Percentiles rank a stretch among this genome's conserved stretches.
These are phyloP conservation scores for Zea luxurians DNA, from an alignment of 176 grass and related monocot species.

Conservation along the genomic window DNA sequence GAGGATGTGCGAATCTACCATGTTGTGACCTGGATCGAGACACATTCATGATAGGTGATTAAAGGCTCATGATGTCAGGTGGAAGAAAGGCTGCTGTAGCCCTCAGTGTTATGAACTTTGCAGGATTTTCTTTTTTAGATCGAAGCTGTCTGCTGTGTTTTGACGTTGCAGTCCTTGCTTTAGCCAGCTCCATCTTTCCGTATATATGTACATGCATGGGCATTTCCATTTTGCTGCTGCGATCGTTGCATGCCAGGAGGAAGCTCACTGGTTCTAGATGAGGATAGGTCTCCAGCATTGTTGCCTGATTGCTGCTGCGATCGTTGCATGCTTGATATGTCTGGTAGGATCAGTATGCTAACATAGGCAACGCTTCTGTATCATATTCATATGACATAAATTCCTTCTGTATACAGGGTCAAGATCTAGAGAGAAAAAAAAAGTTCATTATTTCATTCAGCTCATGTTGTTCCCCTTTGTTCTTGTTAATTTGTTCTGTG, in stretches of 20 bases:
- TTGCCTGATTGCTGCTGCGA: slow-evolving; percentile 43
- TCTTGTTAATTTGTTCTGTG: slow-evolving; percentile 14
- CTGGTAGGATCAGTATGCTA: slow-evolving; percentile 56
- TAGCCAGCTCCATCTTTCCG: slow-evolving; percentile 21
- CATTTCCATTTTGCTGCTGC: slow-evolving; percentile 41
- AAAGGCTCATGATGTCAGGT: slow-evolving; percentile 25
- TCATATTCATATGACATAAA: slow-evolving; percentile 59
- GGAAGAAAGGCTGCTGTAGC: slow-evolving; percentile 6
- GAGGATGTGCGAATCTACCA: background rate
- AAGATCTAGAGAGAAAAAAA: slow-evolving; percentile 41
- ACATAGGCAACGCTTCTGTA: slow-evolving; percentile 62
- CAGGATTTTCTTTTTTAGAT: slow-evolving; percentile 19
- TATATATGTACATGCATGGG: slow-evolving; percentile 45
- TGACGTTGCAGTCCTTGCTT: slow-evolving; percentile 34
- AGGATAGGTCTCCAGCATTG: slow-evolving; percentile 54
- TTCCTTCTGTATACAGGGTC: slow-evolving; percentile 52
- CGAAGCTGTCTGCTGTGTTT: slow-evolving; percentile 31
- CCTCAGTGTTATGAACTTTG: slow-evolving; percentile 24
- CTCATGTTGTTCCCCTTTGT: slow-evolving; percentile 25
- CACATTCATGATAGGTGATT: slow-evolving; percentile 18
- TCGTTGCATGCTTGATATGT: slow-evolving; percentile 51
- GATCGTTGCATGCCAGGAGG: slow-evolving; percentile 34
- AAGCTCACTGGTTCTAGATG: slow-evolving; percentile 53
- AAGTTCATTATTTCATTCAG: slow-evolving; percentile 64
- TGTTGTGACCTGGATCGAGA: slow-evolving; percentile 14